A percentile compares a stretch with the other conserved stretches of the same genome.
These are phyloP conservation scores for Pleurostoma richardsiae DNA, from an alignment of 2,329 filamentous ascomycete genomes.

Conservation along the genomic window DNA sequence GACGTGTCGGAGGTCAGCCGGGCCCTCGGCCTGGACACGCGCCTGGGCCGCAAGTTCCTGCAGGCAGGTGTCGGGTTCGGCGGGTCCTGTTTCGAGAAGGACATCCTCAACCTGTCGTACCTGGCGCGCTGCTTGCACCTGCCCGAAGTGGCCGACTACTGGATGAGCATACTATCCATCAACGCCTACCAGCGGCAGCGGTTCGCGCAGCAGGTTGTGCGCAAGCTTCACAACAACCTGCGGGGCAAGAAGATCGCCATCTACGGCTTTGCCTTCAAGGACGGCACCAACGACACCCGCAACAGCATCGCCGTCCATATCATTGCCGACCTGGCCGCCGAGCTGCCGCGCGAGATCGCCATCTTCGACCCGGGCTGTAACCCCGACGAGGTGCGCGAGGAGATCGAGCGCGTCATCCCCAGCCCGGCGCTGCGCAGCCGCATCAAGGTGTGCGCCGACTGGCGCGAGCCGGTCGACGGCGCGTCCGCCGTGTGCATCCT, in stretches of 20 bases:
- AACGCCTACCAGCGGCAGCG: constrained; percentile 54
- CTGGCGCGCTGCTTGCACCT: constrained; percentile 51
- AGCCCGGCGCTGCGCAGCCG: background rate
- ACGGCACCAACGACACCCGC: constrained; percentile 53
- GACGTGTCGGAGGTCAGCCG: constrained; percentile 52
- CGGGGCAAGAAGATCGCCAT: constrained; percentile 50
- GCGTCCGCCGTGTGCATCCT: background rate
- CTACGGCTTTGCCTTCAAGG: constrained; percentile 59
- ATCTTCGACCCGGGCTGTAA: constrained; percentile 45
- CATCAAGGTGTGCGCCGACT: background rate
- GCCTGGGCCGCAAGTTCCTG: constrained; percentile 53
- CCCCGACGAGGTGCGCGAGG: constrained; percentile 23
- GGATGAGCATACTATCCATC: constrained; percentile 51
- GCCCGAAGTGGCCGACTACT: constrained; percentile 54
- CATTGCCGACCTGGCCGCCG: constrained; percentile 44
- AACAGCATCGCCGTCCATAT: constrained; percentile 50
- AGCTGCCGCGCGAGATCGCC: constrained; percentile 40
- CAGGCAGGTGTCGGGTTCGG: constrained; percentile 58
- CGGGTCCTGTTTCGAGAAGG: constrained; percentile 61
- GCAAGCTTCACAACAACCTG: constrained; percentile 48
- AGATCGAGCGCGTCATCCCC: constrained; percentile 13
- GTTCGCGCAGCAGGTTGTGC: constrained; percentile 47
- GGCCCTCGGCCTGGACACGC: constrained; percentile 48
- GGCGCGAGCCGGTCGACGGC: background rate
- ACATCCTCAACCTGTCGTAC: constrained; percentile 54